Percentiles rank a stretch among this genome's conserved stretches.
Conservation (phyloP, 1,284 basidiomycete genomes). For the Cryptococcus wingfieldii region DNA sequence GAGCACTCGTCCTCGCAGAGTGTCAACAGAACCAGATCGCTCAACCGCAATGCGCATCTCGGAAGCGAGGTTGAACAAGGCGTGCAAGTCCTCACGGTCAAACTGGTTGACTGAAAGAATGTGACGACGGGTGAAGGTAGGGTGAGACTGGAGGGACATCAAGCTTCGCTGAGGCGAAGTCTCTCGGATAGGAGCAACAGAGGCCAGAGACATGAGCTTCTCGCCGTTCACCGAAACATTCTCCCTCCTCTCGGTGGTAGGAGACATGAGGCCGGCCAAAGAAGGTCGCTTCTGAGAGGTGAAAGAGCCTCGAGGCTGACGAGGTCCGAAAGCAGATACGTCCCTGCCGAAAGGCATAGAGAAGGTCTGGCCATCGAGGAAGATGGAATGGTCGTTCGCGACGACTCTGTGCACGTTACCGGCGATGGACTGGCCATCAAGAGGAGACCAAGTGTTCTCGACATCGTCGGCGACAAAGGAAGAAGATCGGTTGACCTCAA, state of each 20-base stretch:
- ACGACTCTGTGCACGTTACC: conserved; percentile 71
- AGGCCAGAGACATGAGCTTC: conserved; percentile 42
- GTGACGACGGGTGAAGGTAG: conserved; percentile 78
- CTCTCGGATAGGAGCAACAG: conserved; percentile 10
- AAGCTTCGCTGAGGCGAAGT: conserved; percentile 50
- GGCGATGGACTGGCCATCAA: conserved; percentile 56
- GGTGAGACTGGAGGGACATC: conserved; percentile 56
- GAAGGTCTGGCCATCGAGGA: conserved; percentile 76
- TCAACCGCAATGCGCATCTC: conserved; percentile 97
- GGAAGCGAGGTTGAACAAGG: conserved; percentile 89
- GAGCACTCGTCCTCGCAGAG: conserved; percentile 85
- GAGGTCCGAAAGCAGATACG: conserved; percentile 64
- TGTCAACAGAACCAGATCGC: conserved; percentile 78
- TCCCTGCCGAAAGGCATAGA: conserved; percentile 68
- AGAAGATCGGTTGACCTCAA: conserved; percentile 75
- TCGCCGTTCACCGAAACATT: conserved; percentile 3
- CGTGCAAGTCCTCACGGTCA: conserved; percentile 82
- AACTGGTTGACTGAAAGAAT: conserved; percentile 96
- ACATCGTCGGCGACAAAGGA: conserved; percentile 53
- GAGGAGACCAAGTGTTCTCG: conserved; percentile 73
- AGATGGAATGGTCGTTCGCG: conserved; percentile 84
- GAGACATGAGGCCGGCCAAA: conserved; percentile 22
- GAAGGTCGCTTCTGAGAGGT: conserved; percentile 35
- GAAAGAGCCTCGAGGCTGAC: conserved; percentile 43
- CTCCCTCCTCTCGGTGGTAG: conserved; percentile 8